A percentile compares a stretch with the other conserved stretches of the same genome.
These are phyloP conservation scores for Mycosphaerella arachidis DNA, from an alignment of 2,329 filamentous ascomycete genomes.

Conservation along the genomic window DNA sequence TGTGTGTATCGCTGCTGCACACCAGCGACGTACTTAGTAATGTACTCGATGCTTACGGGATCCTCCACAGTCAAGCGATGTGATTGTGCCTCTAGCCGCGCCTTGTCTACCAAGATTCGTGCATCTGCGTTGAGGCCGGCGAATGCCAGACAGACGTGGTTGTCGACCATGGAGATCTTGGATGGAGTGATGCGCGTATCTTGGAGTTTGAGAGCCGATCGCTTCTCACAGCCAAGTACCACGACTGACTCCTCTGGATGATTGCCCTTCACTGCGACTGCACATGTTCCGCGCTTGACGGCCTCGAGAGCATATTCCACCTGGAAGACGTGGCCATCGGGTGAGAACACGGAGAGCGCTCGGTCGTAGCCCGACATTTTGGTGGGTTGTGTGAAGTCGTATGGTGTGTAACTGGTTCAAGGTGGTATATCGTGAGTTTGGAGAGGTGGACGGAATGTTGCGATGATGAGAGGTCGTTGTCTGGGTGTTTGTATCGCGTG, in stretches of 20 bases:
- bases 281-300: constrained; percentile 99
- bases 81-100: constrained; percentile 92
- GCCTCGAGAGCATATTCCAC: constrained; percentile 99
- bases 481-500: background rate
- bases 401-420: background rate
- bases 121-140: constrained; percentile 97
- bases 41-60: constrained; percentile 96
- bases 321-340: constrained; percentile 98
- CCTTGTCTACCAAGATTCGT: constrained; percentile 96
- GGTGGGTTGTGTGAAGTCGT: constrained; percentile 19
- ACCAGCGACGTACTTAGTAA: constrained; percentile 96
- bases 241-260: constrained; percentile 62
- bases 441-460: background rate
- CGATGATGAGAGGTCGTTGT: background rate
- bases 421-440: background rate
- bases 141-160: constrained; percentile 94
- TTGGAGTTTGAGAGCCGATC: constrained; percentile 98
- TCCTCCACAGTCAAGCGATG: constrained; percentile 97
- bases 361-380: constrained; percentile 98
- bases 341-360: constrained; percentile 98
- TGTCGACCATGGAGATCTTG: constrained; percentile 95
- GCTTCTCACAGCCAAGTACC: constrained; percentile 96
- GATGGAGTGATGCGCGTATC: constrained; percentile 98
- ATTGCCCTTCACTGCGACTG: constrained; percentile 91
- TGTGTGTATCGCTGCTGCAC: constrained; percentile 99